Base-by-base conservation (phyloP, 768 basidiomycete species). In the Neoboletus magnificus region DNA sequence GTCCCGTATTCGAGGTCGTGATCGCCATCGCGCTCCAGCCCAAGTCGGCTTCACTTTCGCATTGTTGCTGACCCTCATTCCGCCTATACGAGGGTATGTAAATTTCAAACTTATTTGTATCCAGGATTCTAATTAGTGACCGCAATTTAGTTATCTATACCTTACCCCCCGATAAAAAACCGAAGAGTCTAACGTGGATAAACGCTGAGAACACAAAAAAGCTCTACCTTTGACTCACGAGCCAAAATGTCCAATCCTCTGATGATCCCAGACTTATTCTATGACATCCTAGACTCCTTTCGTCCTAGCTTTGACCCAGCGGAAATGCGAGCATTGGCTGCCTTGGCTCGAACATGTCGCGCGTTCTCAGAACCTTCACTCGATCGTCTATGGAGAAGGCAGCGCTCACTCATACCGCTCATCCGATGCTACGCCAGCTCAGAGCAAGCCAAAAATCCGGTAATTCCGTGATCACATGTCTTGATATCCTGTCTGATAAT, bases 271-370 rank as follows among this genome's bases (percentile, higher is more conserved):
- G 62, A 64, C 16, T n/a, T 64, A 18, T 45, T 55, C 15, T n/a
- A 45, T 25, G 11, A 23, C n/a, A 52, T 57, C 22, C 23, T 59
- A 0, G 62, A 60, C 23, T 16, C 2, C 18, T 52, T 55, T 32
- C n/a, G 5, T 11, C 54, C 61, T 0, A 4, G 11, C 20, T 4
- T 12, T 6, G 32, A 35, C 10, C 13, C 16, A 16, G 1, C 1
- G 4, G 54, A 15, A 20, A 46, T 23, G 3, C 27, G 2, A 25
- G 37, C 55, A 2, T 22, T 61, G 25, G 16, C 37, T 16, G 16
- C 59, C 10, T 40, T 65, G 16, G 52, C 58, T 12, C 52, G 20
- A 39, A 63, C 62, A 15, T 52, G 50, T 35, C 57, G 47, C 5
- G 35, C 48, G 0, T 25, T 63, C 20, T 63, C 43, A 5, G 43